Percentiles rank a stretch among this genome's conserved stretches.
phyloP scores from a whole-genome alignment of 495 filamentous ascomycete genomes.

The Hypoxylon subgilvum region DNA sequence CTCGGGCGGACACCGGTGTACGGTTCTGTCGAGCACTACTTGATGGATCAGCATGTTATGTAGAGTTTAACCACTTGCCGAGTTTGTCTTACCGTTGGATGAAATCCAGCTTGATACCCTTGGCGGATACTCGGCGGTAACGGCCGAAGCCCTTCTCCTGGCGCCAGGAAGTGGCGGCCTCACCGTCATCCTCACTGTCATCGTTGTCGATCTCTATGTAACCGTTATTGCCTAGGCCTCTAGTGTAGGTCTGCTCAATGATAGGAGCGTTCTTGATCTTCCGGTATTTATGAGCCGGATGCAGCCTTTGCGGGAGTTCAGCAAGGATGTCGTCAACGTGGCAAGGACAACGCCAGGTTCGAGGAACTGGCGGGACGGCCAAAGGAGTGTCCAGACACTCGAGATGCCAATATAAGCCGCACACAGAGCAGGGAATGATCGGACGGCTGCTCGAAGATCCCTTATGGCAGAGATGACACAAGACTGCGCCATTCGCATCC shows the following conservation, averaged over 20 bases:
- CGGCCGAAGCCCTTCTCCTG: slow-evolving; percentile 59
- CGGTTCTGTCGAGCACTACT: slow-evolving; percentile 46
- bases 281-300: slow-evolving; percentile 57
- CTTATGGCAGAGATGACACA: slow-evolving; percentile 74
- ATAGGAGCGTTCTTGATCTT: slow-evolving; percentile 57
- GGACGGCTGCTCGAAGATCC: slow-evolving; percentile 61
- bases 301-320: slow-evolving; percentile 48
- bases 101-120: slow-evolving; percentile 81
- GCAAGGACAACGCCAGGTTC: slow-evolving; percentile 86
- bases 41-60: slow-evolving; percentile 16
- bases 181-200: slow-evolving; percentile 62
- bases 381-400: slow-evolving; percentile 89
- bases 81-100: slow-evolving; percentile 54
- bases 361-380: slow-evolving; percentile 71
- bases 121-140: slow-evolving; percentile 70
- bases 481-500: slow-evolving; percentile 68
- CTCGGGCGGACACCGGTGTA: not conserved
- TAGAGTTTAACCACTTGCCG: not conserved
- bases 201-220: slow-evolving; percentile 74
- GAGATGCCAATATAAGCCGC: slow-evolving; percentile 81
- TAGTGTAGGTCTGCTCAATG: slow-evolving; percentile 54
- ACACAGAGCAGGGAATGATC: slow-evolving; percentile 83
- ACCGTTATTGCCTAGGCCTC: slow-evolving; percentile 76
- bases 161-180: slow-evolving; percentile 48
- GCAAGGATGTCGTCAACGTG: slow-evolving; percentile 69